These are phyloP conservation scores for Gaeumannomyces sp. DNA, from an alignment of 2,329 filamentous ascomycete genomes.

Conservation along the genomic window DNA sequence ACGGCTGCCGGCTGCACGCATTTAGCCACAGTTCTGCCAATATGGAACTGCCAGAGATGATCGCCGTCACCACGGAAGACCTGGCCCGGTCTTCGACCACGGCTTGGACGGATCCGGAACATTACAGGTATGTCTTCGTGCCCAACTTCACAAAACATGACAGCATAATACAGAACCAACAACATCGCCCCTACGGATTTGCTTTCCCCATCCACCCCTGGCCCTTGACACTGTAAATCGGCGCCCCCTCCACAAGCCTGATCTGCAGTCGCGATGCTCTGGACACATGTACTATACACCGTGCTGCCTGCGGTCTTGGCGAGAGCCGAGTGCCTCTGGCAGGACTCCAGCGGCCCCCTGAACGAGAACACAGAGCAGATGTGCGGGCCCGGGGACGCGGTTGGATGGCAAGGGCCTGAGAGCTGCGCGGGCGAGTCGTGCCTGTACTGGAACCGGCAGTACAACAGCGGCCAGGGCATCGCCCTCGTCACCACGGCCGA, in stretches of 20 bases:
- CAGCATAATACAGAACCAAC: no score
- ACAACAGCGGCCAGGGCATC: constrained; percentile 16
- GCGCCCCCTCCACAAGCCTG: no score
- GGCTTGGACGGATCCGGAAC: no score
- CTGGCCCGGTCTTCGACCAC: neutral
- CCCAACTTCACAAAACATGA: neutral
- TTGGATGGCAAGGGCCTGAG: constrained; percentile 15
- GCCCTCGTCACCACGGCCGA: constrained; percentile 16
- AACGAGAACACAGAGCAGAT: neutral
- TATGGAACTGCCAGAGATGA: neutral
- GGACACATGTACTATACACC: neutral
- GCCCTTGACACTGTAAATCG: no score
- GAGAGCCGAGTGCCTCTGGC: neutral
- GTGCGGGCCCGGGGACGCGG: neutral
- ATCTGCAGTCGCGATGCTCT: neutral
- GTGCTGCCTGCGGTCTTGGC: neutral
- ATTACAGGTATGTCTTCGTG: neutral
- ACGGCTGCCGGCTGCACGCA: neutral
- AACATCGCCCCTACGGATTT: no score
- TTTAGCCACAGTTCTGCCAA: neutral
- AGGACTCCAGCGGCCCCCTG: neutral
- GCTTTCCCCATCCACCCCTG: no score
- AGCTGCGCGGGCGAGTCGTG: constrained; percentile 18
- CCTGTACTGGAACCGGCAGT: constrained; percentile 16
- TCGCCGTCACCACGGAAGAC: neutral